Percentiles rank a stretch among this genome's conserved stretches.
Conservation (phyloP, 2,329 filamentous ascomycete genomes). For the Sporothrix brunneoviolacea region DNA sequence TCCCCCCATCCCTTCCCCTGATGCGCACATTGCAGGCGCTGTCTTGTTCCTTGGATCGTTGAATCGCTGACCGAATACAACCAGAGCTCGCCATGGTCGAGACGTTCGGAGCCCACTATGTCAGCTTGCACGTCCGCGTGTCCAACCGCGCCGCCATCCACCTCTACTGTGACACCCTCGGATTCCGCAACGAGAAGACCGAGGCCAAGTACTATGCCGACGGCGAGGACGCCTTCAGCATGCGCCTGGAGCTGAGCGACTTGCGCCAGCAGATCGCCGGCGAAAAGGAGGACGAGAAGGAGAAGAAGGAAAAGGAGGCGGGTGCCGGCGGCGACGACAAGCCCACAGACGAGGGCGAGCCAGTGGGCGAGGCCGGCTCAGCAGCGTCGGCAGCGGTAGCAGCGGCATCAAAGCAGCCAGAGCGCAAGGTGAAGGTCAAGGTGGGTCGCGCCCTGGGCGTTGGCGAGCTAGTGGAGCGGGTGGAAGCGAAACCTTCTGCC, state of each 20-base stretch:
- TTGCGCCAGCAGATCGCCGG: conserved; percentile 45
- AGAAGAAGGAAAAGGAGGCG: conserved; percentile 13
- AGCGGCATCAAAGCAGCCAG: conserved; percentile 29
- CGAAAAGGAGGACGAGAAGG: conserved; percentile 36
- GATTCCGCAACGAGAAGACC: conserved; percentile 80
- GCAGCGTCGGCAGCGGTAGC: conserved; percentile 30
- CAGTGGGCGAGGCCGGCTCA: conserved; percentile 59
- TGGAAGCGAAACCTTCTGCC: conserved; percentile 46
- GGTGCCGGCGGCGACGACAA: conserved; percentile 22
- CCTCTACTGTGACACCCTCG: conserved; percentile 86
- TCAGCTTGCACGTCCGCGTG: conserved; percentile 90
- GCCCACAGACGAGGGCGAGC: conserved; percentile 58
- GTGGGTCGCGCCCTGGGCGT: conserved; percentile 76
- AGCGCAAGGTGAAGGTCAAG: conserved; percentile 75
- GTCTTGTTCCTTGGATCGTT: neutral
- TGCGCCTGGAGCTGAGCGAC: conserved; percentile 75
- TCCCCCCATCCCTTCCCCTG: no score
- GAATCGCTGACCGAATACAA: conserved; percentile 38
- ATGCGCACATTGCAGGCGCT: no score
- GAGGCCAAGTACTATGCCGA: conserved; percentile 94
- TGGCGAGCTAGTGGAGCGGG: conserved; percentile 67
- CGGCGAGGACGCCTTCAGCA: conserved; percentile 90
- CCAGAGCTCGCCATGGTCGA: conserved; percentile 97
- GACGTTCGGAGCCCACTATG: conserved; percentile 83
- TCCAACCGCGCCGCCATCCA: conserved; percentile 87